A percentile compares a stretch with the other conserved stretches of the same genome.
phyloP scores from a whole-genome alignment of 352 stramenopile genomes.

The Pythium guiyangense region DNA sequence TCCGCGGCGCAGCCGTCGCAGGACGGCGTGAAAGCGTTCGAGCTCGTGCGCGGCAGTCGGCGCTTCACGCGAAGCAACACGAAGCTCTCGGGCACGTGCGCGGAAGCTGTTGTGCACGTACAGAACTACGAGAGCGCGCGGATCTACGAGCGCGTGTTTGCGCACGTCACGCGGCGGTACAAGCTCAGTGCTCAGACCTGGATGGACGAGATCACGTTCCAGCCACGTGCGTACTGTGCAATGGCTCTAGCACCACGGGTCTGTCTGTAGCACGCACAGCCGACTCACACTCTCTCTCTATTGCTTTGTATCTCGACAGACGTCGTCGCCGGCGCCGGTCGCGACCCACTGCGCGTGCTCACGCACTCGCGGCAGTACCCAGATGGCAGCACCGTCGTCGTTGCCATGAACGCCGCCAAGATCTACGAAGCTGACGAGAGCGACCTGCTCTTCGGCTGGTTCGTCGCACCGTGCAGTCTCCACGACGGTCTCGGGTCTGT shows the following conservation, averaged over 20 bases:
- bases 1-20: constrained; percentile 8
- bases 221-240: constrained; percentile 13
- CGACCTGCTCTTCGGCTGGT: constrained; percentile 56
- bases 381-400: constrained; percentile 48
- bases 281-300: not conserved
- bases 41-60: constrained; percentile 27
- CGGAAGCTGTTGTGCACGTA: constrained; percentile 28
- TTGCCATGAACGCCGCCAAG: constrained; percentile 25
- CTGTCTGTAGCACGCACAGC: not conserved
- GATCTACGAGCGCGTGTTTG: constrained; percentile 53
- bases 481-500: constrained; percentile 25
- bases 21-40: constrained; percentile 30
- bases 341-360: constrained; percentile 24
- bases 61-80: constrained; percentile 56
- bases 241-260: not conserved
- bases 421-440: constrained; percentile 20
- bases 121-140: constrained; percentile 43
- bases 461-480: constrained; percentile 36
- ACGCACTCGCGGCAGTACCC: constrained; percentile 58
- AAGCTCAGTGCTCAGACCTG: constrained; percentile 53
- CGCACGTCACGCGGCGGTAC: constrained; percentile 28
- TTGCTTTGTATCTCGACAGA: constrained; percentile 5
- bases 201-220: constrained; percentile 40
- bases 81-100: constrained; percentile 34
- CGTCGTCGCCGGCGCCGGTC: constrained; percentile 5